A percentile compares a stretch with the other conserved stretches of the same genome.
Conservation (phyloP, 202 grass and related monocot species). For the Musa balbisiana region DNA sequence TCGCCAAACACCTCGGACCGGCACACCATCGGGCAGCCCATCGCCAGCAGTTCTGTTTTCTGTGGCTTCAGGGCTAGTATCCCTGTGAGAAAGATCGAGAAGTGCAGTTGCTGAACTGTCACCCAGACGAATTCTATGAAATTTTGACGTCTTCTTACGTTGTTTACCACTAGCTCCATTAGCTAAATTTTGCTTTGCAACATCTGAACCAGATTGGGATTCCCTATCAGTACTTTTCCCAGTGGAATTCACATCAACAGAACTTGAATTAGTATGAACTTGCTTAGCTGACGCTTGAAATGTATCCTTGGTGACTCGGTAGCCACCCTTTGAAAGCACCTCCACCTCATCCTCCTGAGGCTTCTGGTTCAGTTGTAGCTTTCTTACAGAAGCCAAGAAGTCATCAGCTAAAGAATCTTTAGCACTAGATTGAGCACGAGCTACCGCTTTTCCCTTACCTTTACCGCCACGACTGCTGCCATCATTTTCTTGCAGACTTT, state of each 20-base stretch:
- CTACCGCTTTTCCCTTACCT: constrained; percentile 29
- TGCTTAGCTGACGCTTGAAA: constrained; percentile 21
- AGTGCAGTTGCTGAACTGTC: constrained; percentile 57
- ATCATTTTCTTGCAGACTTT: constrained; percentile 40
- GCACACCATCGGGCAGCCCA: constrained; percentile 16
- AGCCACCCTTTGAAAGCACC: constrained; percentile 42
- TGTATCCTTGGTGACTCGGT: constrained; percentile 40
- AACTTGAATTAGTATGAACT: constrained; percentile 30
- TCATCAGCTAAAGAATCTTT: constrained; percentile 44
- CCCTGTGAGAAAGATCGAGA: constrained; percentile 36
- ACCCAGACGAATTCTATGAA: constrained; percentile 67
- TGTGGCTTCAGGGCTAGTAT: constrained; percentile 14
- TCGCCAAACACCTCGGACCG: constrained; percentile 64
- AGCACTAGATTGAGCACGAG: constrained; percentile 8
- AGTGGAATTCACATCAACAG: background rate
- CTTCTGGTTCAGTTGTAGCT: constrained; percentile 47
- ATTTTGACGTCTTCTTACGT: constrained; percentile 71
- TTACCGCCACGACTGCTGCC: constrained; percentile 29
- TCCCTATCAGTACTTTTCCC: background rate
- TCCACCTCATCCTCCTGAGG: constrained; percentile 41
- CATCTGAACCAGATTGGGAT: background rate
- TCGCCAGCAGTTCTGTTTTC: constrained; percentile 24
- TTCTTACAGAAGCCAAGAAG: constrained; percentile 60
- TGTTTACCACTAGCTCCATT: constrained; percentile 35
- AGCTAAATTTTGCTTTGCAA: constrained; percentile 19